A percentile compares a stretch with the other conserved stretches of the same genome.
These are phyloP conservation scores for Cystobasidiopsis lactophilus DNA, from an alignment of 768 basidiomycete genomes.

Conservation along the genomic window DNA sequence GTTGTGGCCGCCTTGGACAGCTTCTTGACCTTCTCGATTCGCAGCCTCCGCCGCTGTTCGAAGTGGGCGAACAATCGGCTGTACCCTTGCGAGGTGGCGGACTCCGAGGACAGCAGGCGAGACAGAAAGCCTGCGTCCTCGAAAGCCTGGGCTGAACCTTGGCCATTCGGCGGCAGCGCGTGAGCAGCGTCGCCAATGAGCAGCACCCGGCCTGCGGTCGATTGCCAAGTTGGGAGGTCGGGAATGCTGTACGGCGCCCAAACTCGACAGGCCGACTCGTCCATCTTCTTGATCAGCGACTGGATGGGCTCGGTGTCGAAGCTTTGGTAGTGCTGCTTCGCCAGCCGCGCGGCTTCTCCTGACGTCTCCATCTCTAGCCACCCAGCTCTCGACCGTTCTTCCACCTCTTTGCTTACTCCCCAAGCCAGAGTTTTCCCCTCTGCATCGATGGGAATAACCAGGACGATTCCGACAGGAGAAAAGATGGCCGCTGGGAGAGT, in stretches of 20 bases:
- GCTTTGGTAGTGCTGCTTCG: conserved; percentile 10
- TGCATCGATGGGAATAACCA: conserved; percentile 15
- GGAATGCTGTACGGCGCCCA: conserved; percentile 5
- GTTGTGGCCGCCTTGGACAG: not conserved
- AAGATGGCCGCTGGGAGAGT: conserved; percentile 14
- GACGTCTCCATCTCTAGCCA: conserved; percentile 15
- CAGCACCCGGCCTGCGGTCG: not conserved
- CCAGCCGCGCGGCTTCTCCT: conserved; percentile 12
- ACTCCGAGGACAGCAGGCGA: not conserved
- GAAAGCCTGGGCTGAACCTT: conserved; percentile 1
- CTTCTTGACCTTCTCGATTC: conserved; percentile 10
- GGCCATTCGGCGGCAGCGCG: conserved; percentile 4
- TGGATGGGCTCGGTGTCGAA: conserved; percentile 13
- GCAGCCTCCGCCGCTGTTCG: conserved; percentile 13
- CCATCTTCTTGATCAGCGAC: conserved; percentile 11
- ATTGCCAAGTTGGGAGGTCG: conserved; percentile 1
- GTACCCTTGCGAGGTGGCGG: not conserved
- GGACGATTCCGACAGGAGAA: conserved; percentile 12
- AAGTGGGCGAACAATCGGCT: conserved; percentile 12
- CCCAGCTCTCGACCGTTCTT: conserved; percentile 1
- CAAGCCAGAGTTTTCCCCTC: conserved; percentile 12
- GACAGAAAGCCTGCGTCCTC: conserved; percentile 6
- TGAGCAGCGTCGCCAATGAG: conserved; percentile 8
- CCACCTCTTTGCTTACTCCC: conserved; percentile 8
- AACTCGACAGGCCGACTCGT: not conserved